Percentiles rank a stretch among this genome's conserved stretches.
phyloP scores from a whole-genome alignment of 768 basidiomycete genomes.

The Hirschioporus abietinus region DNA sequence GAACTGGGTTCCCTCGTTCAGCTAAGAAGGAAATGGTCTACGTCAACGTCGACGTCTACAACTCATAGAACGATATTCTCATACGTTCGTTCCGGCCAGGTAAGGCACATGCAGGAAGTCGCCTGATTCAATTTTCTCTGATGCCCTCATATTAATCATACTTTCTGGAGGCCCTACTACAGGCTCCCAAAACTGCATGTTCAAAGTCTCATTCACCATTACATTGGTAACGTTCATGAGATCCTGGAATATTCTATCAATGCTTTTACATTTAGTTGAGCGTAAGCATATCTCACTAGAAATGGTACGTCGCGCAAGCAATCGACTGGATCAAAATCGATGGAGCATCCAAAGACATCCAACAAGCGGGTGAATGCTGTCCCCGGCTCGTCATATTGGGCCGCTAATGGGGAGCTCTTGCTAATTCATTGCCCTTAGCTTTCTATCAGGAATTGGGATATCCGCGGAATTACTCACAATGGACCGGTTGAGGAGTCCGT shows the following conservation, averaged over 20 bases:
- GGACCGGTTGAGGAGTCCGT: slow-evolving; percentile 49
- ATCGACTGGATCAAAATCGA: slow-evolving; percentile 30
- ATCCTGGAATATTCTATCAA: slow-evolving; percentile 26
- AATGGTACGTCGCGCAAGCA: slow-evolving; percentile 46
- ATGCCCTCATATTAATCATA: slow-evolving; percentile 41
- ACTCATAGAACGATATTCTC: background rate
- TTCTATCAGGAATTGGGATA: background rate
- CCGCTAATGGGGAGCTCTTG: slow-evolving; percentile 42
- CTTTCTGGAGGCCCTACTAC: slow-evolving; percentile 47
- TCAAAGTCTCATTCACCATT: slow-evolving; percentile 41
- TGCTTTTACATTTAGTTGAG: slow-evolving; percentile 1
- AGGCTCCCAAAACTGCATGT: slow-evolving; percentile 54
- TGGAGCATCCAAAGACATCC: slow-evolving; percentile 38
- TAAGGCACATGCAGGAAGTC: slow-evolving; percentile 51
- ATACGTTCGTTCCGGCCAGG: slow-evolving; percentile 50
- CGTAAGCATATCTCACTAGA: slow-evolving; percentile 24
- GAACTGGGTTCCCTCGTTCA: slow-evolving; percentile 50
- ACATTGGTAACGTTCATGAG: slow-evolving; percentile 43
- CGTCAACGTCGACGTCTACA: background rate
- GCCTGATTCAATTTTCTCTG: slow-evolving; percentile 37
- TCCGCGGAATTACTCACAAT: slow-evolving; percentile 32
- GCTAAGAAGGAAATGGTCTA: slow-evolving; percentile 21
- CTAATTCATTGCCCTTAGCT: slow-evolving; percentile 22
- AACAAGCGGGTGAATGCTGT: slow-evolving; percentile 45
- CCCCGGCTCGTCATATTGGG: slow-evolving; percentile 45